These are phyloP conservation scores for Carnegiea gigantea DNA, from an alignment of 179 eudicot genomes.

Conservation along the genomic window DNA sequence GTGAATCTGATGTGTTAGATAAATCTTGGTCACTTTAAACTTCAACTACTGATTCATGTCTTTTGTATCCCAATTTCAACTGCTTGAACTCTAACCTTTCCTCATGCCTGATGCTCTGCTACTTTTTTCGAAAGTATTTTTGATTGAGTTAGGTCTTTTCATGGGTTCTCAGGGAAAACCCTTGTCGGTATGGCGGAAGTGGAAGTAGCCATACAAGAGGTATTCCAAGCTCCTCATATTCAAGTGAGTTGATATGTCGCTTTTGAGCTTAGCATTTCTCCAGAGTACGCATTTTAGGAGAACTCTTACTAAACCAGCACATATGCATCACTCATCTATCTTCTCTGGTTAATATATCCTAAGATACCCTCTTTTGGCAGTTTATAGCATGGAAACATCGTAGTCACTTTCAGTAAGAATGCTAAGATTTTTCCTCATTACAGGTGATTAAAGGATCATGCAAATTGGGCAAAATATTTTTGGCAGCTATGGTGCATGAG, in stretches of 20 bases:
- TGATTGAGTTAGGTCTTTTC: constrained; percentile 8
- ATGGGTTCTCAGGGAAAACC: constrained; percentile 50
- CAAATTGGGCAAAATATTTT: constrained; percentile 74
- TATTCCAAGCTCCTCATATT: constrained; percentile 99
- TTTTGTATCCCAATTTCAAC: neutral
- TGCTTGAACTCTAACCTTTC: neutral
- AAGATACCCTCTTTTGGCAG: neutral
- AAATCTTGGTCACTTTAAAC: neutral
- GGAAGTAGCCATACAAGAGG: constrained; percentile 94
- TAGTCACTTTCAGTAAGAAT: neutral
- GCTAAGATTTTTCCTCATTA: constrained; percentile 7
- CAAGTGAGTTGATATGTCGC: constrained; percentile 50
- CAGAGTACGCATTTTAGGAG: neutral
- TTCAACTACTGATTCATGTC: neutral
- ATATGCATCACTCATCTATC: neutral
- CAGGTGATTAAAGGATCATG: constrained; percentile 82
- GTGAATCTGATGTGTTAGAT: neutral
- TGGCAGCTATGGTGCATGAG: constrained; percentile 99
- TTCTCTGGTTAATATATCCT: neutral
- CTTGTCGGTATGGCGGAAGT: constrained; percentile 81
- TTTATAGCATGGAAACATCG: neutral
- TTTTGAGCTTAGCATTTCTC: neutral
- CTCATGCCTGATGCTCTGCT: neutral
- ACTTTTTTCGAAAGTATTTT: neutral
- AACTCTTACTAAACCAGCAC: neutral